Conservation (phyloP, 306 rosid species). For the Ormosia emarginata region DNA sequence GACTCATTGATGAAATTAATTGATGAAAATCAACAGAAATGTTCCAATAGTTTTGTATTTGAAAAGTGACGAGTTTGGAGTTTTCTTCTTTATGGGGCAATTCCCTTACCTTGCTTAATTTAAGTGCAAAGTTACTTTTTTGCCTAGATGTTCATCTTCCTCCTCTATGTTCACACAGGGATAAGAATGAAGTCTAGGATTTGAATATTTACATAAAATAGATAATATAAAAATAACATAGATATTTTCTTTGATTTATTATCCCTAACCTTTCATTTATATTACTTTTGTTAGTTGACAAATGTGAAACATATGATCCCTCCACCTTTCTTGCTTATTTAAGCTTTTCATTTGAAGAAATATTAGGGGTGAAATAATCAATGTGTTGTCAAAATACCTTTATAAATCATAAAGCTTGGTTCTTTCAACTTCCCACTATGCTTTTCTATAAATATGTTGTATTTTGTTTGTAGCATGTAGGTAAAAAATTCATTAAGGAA, state of each 20-base stretch:
- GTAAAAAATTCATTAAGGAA: conserved; percentile 65
- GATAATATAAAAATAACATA: not conserved
- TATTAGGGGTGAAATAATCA: not conserved
- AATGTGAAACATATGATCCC: not conserved
- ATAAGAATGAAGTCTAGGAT: too few relatives aligned
- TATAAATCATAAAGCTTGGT: not conserved
- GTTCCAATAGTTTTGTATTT: too few relatives aligned
- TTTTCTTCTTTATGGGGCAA: not conserved
- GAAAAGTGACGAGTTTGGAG: too few relatives aligned
- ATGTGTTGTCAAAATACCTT: not conserved
- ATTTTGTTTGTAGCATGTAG: conserved; percentile 31
- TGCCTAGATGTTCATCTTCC: not conserved
- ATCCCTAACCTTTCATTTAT: not conserved
- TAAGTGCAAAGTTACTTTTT: not conserved
- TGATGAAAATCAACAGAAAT: too few relatives aligned
- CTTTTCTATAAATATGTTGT: not conserved
- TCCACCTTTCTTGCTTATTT: not conserved
- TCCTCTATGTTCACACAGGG: too few relatives aligned
- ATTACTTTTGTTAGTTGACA: not conserved
- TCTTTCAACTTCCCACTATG: not conserved
- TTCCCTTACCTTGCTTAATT: not conserved
- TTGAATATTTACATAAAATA: too few relatives aligned
- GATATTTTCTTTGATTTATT: not conserved
- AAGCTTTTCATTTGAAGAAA: not conserved
- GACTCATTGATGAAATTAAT: too few relatives aligned